Evolutionary conservation across 495 filamentous ascomycete species (phyloP).

Genomic region (Mytilinidion resinicola): DNA sequence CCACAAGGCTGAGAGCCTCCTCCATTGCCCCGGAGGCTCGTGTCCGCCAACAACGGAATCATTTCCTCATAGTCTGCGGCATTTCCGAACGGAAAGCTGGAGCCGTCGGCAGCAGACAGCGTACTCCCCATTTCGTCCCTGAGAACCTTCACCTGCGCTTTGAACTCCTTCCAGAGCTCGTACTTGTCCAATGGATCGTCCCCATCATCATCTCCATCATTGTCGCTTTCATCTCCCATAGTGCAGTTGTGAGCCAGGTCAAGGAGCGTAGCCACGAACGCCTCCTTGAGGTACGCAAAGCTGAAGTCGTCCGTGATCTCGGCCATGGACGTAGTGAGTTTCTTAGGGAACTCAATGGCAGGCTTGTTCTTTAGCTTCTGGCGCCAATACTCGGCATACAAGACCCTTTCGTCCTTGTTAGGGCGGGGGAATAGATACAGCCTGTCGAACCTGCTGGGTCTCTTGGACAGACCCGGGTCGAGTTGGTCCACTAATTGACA

Average conservation of each 20-base stretch:
- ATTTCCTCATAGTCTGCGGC: constrained; percentile 17
- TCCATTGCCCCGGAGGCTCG: constrained; percentile 13
- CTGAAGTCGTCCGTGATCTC: constrained; percentile 54
- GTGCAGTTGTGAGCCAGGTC: constrained; percentile 36
- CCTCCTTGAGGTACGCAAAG: constrained; percentile 63
- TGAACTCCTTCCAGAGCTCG: constrained; percentile 49
- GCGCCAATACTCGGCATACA: constrained; percentile 42
- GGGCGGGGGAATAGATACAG: constrained; percentile 59
- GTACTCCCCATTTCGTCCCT: constrained; percentile 48
- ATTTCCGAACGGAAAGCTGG: not conserved
- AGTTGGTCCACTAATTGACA: constrained; percentile 17
- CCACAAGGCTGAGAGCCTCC: not conserved
- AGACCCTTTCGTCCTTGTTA: constrained; percentile 44
- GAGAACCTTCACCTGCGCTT: constrained; percentile 50
- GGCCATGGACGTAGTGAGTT: constrained; percentile 49
- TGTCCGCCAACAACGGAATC: constrained; percentile 15
- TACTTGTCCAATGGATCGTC: constrained; percentile 41
- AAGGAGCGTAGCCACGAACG: constrained; percentile 54
- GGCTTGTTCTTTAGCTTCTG: constrained; percentile 49
- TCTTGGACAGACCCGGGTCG: constrained; percentile 58
- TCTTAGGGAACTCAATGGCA: constrained; percentile 50
- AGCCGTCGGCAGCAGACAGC: not conserved
- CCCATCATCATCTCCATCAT: constrained; percentile 18
- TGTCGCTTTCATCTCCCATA: constrained; percentile 24
- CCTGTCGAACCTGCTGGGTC: constrained; percentile 59